Evolutionary conservation across 495 filamentous ascomycete genomes (phyloP), one percentile per base, ranked within the genome.

Genomic region (Neurospora sp.): DNA sequence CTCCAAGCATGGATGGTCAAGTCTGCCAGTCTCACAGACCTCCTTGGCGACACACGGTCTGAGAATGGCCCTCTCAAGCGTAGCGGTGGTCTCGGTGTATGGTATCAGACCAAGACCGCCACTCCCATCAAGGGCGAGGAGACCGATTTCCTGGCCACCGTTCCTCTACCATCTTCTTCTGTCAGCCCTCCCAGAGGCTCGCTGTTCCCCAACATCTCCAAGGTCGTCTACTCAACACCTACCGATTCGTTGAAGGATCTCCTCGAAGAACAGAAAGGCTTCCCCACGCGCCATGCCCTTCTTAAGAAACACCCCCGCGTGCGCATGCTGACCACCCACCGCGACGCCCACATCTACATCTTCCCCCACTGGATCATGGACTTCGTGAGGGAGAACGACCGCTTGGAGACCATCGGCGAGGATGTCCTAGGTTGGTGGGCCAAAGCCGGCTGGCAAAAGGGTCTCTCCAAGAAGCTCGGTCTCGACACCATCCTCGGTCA

Each of bases 341-440:
- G 95, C 5, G 94, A 98, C 78, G 91, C 94, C 4, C 94, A 97
- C 76, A 89, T 98, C 73, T 99, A 98, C 78, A 86, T 98, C 76
- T 92, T 98, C 75, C 96, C 96, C 0, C 88, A 90, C 75, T 98
- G 96, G 96, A 89, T 97, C 8, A 86, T 94, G 75, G 89, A 94
- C n/a, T 89, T 97, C 77, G 87, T 94, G 36, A 86, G 86, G 70
- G 84, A 83, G 36, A 95, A 98, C 74, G 91, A 95, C 24, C 89
- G 85, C 24, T 87, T 98, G 62, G 91, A 97, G 70, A 94, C 89
- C 48, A 88, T 99, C 71, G 91, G 92, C 70, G 96, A 99, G 82
- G 96, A 98, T 76, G 87, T 98, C 24, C 81, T 99, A 21, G 95
- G 94, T 15, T 97, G 91, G 91, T 97, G 94, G 94, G 93, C 94